Conservation (phyloP, 2,329 filamentous ascomycete species). For the Endocalyx cinctus region DNA sequence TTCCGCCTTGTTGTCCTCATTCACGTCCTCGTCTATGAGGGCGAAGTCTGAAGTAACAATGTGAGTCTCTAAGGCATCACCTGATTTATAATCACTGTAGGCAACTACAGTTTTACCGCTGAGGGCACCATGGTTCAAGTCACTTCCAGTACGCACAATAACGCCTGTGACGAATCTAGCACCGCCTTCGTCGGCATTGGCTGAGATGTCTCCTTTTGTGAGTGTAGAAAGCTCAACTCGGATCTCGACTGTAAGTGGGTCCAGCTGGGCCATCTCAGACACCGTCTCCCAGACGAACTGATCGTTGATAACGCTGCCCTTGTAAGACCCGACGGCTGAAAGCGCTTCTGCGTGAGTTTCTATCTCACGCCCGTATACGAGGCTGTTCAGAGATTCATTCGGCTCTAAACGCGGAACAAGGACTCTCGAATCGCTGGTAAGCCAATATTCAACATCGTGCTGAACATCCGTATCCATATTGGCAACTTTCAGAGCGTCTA, state of each 20-base stretch:
- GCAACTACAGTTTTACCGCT: constrained; percentile 1
- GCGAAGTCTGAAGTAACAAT: constrained; percentile 2
- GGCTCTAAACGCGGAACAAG: constrained; percentile 4
- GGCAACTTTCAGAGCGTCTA: neutral
- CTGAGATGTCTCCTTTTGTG: constrained; percentile 1
- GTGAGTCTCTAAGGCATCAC: constrained; percentile 1
- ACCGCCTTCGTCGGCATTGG: neutral
- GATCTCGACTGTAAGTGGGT: constrained; percentile 1
- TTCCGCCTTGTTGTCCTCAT: neutral
- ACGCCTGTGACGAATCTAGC: constrained; percentile 2
- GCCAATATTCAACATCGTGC: constrained; percentile 3
- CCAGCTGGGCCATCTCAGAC: neutral
- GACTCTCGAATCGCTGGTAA: constrained; percentile 2
- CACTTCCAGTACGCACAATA: constrained; percentile 3
- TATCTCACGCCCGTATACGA: neutral
- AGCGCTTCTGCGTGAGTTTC: neutral
- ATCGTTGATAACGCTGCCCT: constrained; percentile 3
- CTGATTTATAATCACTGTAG: neutral
- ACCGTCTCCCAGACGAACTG: constrained; percentile 2
- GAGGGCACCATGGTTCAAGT: constrained; percentile 1
- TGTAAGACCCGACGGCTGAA: neutral
- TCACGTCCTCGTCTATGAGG: neutral
- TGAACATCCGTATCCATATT: neutral
- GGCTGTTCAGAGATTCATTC: constrained; percentile 3
- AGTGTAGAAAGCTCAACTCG: constrained; percentile 1